These are phyloP conservation scores for Leavenworthia alabamica DNA, from an alignment of 345 rosid species.

Conservation along the genomic window DNA sequence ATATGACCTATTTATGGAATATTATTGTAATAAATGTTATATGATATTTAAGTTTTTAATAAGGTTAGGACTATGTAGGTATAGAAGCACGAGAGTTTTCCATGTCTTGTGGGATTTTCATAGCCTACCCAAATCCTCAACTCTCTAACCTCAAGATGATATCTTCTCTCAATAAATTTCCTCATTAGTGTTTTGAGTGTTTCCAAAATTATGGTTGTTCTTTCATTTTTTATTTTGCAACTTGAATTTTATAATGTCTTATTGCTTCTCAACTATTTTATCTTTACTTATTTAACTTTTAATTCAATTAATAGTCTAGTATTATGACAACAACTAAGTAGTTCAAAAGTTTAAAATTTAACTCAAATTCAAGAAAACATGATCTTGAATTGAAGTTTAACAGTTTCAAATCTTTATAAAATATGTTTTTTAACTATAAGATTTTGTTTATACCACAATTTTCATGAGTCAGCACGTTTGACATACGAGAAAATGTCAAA, in stretches of 20 bases:
- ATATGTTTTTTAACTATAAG: no score
- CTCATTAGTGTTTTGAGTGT: slow-evolving; percentile 26
- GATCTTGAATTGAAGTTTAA: no score
- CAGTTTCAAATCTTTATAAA: no score
- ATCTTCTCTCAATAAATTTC: slow-evolving; percentile 28
- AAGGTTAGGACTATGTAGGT: slow-evolving; percentile 14
- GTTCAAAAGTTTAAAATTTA: not conserved
- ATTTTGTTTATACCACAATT: no score
- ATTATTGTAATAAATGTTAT: not conserved
- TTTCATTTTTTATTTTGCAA: slow-evolving; percentile 15
- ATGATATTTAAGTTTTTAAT: not conserved
- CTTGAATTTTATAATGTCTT: slow-evolving; percentile 14
- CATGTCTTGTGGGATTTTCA: slow-evolving; percentile 74
- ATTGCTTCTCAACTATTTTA: not conserved
- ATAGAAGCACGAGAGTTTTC: slow-evolving; percentile 59
- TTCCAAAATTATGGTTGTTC: slow-evolving; percentile 21
- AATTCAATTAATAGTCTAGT: not conserved
- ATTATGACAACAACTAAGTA: not conserved
- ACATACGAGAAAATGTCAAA: slow-evolving; percentile 27
- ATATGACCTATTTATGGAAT: slow-evolving; percentile 6
- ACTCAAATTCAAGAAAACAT: no score
- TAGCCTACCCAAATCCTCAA: slow-evolving; percentile 34
- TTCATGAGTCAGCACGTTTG: no score
- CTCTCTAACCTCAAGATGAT: slow-evolving; percentile 31
- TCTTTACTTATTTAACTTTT: not conserved